Percentiles rank a stretch among this genome's conserved stretches.
Evolutionary conservation across 768 basidiomycete genomes (phyloP).

Genomic region (Scleroderma citrinum): DNA sequence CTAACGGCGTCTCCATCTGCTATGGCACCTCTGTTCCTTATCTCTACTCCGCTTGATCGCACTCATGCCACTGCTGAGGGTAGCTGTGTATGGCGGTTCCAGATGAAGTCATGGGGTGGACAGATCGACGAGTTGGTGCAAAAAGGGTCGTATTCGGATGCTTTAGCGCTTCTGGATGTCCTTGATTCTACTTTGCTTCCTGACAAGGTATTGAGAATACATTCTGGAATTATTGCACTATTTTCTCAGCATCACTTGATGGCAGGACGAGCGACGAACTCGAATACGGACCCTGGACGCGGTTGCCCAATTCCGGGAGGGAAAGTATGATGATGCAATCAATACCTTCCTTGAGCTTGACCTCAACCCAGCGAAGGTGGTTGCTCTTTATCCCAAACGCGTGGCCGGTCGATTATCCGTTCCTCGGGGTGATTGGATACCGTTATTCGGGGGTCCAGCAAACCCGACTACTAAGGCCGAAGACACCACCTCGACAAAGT

Average conservation of each 20-base stretch:
- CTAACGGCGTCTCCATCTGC: conserved; percentile 49
- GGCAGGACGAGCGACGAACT: conserved; percentile 48
- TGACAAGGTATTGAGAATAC: conserved; percentile 51
- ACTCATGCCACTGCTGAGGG: conserved; percentile 61
- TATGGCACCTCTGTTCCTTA: conserved; percentile 51
- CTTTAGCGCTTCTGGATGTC: conserved; percentile 69
- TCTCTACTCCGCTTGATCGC: conserved; percentile 74
- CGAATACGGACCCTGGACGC: conserved; percentile 71
- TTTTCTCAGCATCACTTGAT: conserved; percentile 3
- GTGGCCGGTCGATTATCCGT: conserved; percentile 76
- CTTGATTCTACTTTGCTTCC: conserved; percentile 53
- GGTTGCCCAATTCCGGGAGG: conserved; percentile 65
- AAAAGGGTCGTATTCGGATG: conserved; percentile 66
- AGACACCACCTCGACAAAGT: conserved; percentile 20
- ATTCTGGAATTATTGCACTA: neutral
- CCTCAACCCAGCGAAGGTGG: conserved; percentile 88
- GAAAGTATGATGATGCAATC: conserved; percentile 72
- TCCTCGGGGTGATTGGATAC: conserved; percentile 68
- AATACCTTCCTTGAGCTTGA: conserved; percentile 85
- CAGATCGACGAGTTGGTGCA: conserved; percentile 82
- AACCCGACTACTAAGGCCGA: conserved; percentile 21
- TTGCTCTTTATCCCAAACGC: conserved; percentile 79
- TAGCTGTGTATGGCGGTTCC: conserved; percentile 70
- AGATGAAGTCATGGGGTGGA: conserved; percentile 67
- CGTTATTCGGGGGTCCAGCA: conserved; percentile 73